These are phyloP conservation scores for Candolleomyces eurysporus DNA, from an alignment of 768 basidiomycete species.

Conservation along the genomic window DNA sequence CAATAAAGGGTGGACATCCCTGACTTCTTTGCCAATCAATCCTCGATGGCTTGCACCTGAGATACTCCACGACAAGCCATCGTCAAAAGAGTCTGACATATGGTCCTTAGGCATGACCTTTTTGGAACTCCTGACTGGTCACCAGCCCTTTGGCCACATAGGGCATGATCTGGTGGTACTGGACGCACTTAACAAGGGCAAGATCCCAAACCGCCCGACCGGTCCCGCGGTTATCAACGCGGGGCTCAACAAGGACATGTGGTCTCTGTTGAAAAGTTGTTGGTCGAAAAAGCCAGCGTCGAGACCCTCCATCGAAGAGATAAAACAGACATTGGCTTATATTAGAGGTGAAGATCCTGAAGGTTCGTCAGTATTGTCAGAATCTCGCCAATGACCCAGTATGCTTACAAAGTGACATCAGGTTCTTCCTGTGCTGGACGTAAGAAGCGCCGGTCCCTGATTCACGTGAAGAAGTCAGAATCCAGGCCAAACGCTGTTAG, in stretches of 20 bases:
- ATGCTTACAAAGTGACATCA: neutral
- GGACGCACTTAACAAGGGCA: slow-evolving; percentile 33
- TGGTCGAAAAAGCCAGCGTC: slow-evolving; percentile 39
- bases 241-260: slow-evolving; percentile 35
- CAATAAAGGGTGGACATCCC: slow-evolving; percentile 25
- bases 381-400: neutral
- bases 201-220: slow-evolving; percentile 36
- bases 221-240: slow-evolving; percentile 15
- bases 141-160: slow-evolving; percentile 35
- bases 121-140: slow-evolving; percentile 44
- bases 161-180: slow-evolving; percentile 32
- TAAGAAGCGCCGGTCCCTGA: too few relatives aligned
- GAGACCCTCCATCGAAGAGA: slow-evolving; percentile 36
- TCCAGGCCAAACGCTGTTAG: neutral
- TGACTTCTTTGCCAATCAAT: slow-evolving; percentile 25
- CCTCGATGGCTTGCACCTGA: slow-evolving; percentile 44
- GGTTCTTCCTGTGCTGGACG: too few relatives aligned
- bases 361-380: neutral
- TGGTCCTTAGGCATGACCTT: slow-evolving; percentile 52
- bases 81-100: slow-evolving; percentile 40
- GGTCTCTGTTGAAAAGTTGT: slow-evolving; percentile 42
- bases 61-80: slow-evolving; percentile 25
- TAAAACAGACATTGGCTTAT: slow-evolving; percentile 25
- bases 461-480: neutral
- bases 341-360: slow-evolving; percentile 12